Percentiles rank a stretch among this genome's conserved stretches.
phyloP scores from a whole-genome alignment of 148 eudicot species.

The Tetragonia tetragonoides region DNA sequence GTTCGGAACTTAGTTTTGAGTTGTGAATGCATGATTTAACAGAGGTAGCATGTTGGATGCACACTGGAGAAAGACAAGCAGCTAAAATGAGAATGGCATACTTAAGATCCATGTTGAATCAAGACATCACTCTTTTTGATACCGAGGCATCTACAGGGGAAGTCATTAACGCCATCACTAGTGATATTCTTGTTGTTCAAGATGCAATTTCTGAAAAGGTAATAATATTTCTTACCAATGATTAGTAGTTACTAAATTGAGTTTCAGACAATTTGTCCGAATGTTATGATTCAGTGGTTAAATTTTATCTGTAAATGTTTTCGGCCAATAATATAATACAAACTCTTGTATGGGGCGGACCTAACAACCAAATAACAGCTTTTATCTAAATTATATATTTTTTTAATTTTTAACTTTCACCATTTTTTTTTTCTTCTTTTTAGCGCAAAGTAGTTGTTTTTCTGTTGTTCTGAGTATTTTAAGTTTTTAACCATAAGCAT shows the following conservation, averaged over 20 bases:
- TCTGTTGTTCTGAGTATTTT: neutral
- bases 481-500: neutral
- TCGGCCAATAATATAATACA: too few relatives aligned
- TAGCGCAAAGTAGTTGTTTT: neutral
- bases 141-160: constrained; percentile 90
- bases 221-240: neutral
- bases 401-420: too few relatives aligned
- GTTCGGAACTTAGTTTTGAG: too few relatives aligned
- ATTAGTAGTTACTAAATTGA: too few relatives aligned
- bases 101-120: constrained; percentile 72
- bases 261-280: too few relatives aligned
- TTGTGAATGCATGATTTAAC: too few relatives aligned
- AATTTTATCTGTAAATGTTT: too few relatives aligned
- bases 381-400: too few relatives aligned
- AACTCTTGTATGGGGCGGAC: too few relatives aligned
- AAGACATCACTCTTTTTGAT: constrained; percentile 87
- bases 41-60: constrained; percentile 98
- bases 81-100: constrained; percentile 95
- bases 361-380: too few relatives aligned
- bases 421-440: neutral
- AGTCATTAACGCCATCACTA: constrained; percentile 83
- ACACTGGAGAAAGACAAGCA: constrained; percentile 93
- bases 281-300: too few relatives aligned
- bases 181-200: constrained; percentile 80
- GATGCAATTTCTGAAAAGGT: constrained; percentile 99